phyloP scores from a whole-genome alignment of 495 filamentous ascomycete genomes.

The Friedmanniomyces simplex region DNA sequence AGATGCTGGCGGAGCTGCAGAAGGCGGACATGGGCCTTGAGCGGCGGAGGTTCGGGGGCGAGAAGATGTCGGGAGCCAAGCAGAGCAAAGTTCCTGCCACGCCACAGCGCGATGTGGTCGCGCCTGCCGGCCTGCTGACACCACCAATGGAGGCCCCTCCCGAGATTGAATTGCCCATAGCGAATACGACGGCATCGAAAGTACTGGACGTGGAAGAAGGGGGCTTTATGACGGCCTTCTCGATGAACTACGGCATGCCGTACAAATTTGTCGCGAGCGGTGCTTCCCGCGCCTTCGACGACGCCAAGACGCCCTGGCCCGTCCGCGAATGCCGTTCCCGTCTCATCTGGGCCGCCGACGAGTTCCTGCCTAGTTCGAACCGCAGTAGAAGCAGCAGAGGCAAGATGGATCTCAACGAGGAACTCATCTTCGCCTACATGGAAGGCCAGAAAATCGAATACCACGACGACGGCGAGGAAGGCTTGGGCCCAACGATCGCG shows the following conservation, averaged over 20 bases:
- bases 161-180: too few species aligned
- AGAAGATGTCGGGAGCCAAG: constrained; percentile 18
- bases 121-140: not conserved
- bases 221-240: constrained; percentile 20
- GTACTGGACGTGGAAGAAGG: constrained; percentile 6
- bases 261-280: constrained; percentile 74
- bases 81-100: constrained; percentile 20
- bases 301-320: constrained; percentile 40
- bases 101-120: not conserved
- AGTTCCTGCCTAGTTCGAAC: constrained; percentile 23
- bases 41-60: constrained; percentile 37
- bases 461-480: constrained; percentile 76
- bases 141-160: not conserved
- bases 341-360: constrained; percentile 49
- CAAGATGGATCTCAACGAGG: constrained; percentile 56
- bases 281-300: constrained; percentile 49
- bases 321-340: constrained; percentile 50
- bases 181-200: too few species aligned
- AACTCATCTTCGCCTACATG: constrained; percentile 67
- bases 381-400: constrained; percentile 9
- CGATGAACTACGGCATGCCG: constrained; percentile 52
- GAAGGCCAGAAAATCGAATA: constrained; percentile 49
- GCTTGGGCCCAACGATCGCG: constrained; percentile 65
- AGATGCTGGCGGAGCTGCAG: constrained; percentile 56
- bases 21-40: constrained; percentile 45